A percentile compares a stretch with the other conserved stretches of the same genome.
phyloP scores from a whole-genome alignment of 306 rosid species.

The Dryas alaskensis region DNA sequence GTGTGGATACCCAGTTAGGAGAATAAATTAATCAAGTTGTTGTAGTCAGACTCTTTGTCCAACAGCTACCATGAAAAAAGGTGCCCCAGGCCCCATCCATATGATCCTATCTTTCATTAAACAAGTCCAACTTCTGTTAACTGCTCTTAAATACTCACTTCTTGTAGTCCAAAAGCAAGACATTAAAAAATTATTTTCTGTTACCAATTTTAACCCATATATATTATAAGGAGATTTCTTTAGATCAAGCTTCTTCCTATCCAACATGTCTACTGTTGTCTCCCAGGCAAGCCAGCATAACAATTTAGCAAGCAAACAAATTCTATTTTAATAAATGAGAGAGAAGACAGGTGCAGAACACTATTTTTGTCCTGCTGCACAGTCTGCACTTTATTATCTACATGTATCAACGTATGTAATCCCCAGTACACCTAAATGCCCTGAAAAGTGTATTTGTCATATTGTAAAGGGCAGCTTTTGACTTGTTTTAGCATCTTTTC shows the following conservation, averaged over 20 bases:
- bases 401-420: neutral
- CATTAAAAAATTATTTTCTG: neutral
- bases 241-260: neutral
- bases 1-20: neutral
- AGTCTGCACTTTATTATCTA: neutral
- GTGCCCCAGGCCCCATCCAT: neutral
- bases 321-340: neutral
- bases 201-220: neutral
- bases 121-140: neutral
- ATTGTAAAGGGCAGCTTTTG: neutral
- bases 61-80: neutral
- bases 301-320: neutral
- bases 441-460: neutral
- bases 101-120: neutral
- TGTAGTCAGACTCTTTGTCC: slow-evolving; percentile 7
- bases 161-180: slow-evolving; percentile 7
- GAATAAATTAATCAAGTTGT: neutral
- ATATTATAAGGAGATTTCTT: neutral
- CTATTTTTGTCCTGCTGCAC: neutral
- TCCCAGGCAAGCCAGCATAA: neutral
- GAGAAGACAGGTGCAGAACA: neutral
- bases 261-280: neutral
- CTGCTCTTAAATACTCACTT: neutral
- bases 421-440: neutral
- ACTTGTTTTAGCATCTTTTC: neutral